phyloP scores from a whole-genome alignment of 805 yeast genomes.

The Groenewaldozyma tartarivorans region DNA sequence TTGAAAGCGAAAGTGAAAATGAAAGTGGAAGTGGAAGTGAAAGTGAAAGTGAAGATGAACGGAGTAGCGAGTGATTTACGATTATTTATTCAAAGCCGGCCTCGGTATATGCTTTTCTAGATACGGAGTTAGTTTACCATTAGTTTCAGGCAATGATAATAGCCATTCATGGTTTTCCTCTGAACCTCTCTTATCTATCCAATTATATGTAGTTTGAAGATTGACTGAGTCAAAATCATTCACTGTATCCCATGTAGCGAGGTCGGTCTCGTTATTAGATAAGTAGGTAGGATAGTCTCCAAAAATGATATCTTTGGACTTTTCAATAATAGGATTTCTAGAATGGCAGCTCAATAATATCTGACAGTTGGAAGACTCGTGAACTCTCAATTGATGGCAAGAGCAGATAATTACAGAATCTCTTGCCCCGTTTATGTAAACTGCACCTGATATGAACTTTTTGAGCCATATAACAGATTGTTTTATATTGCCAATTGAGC shows the following conservation, averaged over 20 bases:
- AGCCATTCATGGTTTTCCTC: background rate
- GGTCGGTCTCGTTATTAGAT: background rate
- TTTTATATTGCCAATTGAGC: conserved; percentile 11
- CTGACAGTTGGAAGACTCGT: conserved; percentile 14
- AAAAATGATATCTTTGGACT: conserved; percentile 15
- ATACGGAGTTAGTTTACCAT: conserved; percentile 3
- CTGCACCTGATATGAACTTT: conserved; percentile 16
- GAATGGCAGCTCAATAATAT: conserved; percentile 20
- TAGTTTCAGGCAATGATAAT: conserved; percentile 7
- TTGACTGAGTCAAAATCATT: conserved; percentile 24
- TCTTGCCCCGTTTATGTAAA: conserved; percentile 12
- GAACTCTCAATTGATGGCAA: conserved; percentile 24
- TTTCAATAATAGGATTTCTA: conserved; percentile 22
- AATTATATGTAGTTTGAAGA: conserved; percentile 12
- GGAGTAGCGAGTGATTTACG: conserved; percentile 2
- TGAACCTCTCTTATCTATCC: conserved; percentile 7
- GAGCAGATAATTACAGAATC: conserved; percentile 13
- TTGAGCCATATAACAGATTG: conserved; percentile 14
- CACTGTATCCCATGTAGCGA: conserved; percentile 9
- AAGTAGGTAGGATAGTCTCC: conserved; percentile 12
- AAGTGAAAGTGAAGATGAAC: conserved; percentile 3
- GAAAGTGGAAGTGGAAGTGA: conserved; percentile 5
- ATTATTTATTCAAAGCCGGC: conserved; percentile 6
- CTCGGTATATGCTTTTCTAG: no score
- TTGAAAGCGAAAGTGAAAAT: conserved; percentile 3